A percentile compares a stretch with the other conserved stretches of the same genome.
phyloP scores from a whole-genome alignment of 352 stramenopile genomes.

The Phytopythium chamaehyphon region DNA sequence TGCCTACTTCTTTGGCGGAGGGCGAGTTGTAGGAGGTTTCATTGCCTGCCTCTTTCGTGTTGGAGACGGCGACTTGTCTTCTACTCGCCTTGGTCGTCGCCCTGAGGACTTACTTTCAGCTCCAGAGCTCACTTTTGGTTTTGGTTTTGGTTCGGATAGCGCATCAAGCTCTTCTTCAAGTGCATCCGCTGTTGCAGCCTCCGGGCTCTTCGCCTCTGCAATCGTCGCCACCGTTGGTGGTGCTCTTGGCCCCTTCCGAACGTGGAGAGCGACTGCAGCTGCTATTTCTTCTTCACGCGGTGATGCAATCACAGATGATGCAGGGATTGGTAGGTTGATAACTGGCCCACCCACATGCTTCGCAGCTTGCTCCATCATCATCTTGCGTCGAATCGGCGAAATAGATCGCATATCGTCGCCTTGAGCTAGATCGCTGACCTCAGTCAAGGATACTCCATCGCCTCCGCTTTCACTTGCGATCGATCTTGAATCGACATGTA shows the following conservation, averaged over 20 bases:
- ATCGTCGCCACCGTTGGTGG: background rate
- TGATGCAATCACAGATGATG: slow-evolving; percentile 19
- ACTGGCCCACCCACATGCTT: slow-evolving; percentile 7
- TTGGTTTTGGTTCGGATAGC: background rate
- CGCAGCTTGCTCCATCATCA: slow-evolving; percentile 38
- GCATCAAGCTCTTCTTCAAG: slow-evolving; percentile 3
- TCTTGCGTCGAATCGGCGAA: slow-evolving; percentile 43
- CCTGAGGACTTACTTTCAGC: background rate
- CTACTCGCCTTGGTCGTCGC: background rate
- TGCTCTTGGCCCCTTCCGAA: background rate
- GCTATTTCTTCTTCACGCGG: slow-evolving; percentile 43
- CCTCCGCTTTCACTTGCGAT: too few relatives aligned
- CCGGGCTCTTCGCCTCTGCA: background rate
- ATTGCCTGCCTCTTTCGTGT: background rate
- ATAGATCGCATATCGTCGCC: slow-evolving; percentile 11
- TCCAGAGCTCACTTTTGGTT: background rate
- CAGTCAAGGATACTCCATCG: too few relatives aligned
- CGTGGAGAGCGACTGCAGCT: slow-evolving; percentile 9
- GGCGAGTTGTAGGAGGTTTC: background rate
- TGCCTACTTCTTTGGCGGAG: background rate
- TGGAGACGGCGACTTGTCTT: slow-evolving; percentile 1
- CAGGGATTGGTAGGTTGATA: slow-evolving; percentile 4
- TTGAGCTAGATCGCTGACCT: slow-evolving; percentile 3
- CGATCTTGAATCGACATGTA: too few relatives aligned
- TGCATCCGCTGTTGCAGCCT: background rate